Evolutionary conservation across 495 filamentous ascomycete genomes (phyloP), one percentile per base, ranked within the genome.

Genomic region (Aspergillus panamensis): DNA sequence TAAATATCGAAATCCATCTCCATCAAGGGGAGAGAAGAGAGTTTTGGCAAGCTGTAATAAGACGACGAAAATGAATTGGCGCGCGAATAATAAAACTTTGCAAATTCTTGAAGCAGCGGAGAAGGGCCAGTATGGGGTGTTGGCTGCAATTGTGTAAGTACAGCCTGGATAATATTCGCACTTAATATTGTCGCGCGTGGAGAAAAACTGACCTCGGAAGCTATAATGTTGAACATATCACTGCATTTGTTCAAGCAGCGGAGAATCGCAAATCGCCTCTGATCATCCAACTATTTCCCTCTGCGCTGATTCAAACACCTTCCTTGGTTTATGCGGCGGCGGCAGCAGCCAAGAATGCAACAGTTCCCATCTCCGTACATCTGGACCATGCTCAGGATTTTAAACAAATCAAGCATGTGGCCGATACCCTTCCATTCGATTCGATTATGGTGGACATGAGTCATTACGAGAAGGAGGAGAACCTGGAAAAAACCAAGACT

Each of bases 251-350:
- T 58, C 78, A 73, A 55, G 88, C 87, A 4, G 88, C 87, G 48
- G 86, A 89, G 67, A 76, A 78, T 10, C 82, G 84, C 32, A 69
- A 71, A 29, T 87, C 85, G 0, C 88, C 88, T 0, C 77, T 85
- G 58, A 87, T 88, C 77, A 79, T 91, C 53, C 82, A 88, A 42
- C 81, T 91, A 65, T 90, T 91, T 69, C 88, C 88, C 48, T 91
- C 86, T 80, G 82, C 87, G 1, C 68, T 86, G 74, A 67, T 77
- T 72, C 86, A 87, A 68, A 82, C 80, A 10, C 71, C 71, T 52
- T 73, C 78, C 21, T 77, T 75, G 62, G 77, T 84, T 39, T 75
- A 82, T 60, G 77, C 80, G 4, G 82, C 80, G 14, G 80, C 81
- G n/a, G 73, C 79, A 19, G 81, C 82, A 6, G 77, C 77, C 14